A percentile compares a stretch with the other conserved stretches of the same genome.
These are phyloP conservation scores for Golubevia sp. DNA, from an alignment of 1,284 basidiomycete species.

Conservation along the genomic window DNA sequence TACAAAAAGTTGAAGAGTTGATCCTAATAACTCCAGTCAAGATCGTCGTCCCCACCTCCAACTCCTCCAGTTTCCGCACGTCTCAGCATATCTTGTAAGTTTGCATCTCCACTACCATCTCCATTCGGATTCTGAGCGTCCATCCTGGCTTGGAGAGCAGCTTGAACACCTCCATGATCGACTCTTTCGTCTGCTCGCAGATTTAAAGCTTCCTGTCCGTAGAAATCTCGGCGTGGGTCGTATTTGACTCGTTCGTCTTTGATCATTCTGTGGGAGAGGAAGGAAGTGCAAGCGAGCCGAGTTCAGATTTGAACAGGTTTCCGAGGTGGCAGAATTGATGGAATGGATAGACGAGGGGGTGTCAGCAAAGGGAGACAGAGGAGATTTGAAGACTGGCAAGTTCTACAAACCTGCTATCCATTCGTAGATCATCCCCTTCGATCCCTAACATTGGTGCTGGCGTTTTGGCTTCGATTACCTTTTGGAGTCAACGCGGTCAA, in stretches of 20 bases:
- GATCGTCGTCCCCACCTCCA: constrained; percentile 27
- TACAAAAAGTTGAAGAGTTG: constrained; percentile 8
- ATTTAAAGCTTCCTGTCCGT: constrained; percentile 16
- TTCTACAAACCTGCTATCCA: constrained; percentile 38
- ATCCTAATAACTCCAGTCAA: constrained; percentile 37
- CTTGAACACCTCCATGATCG: constrained; percentile 47
- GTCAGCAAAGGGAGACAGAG: too few species aligned
- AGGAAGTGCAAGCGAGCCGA: too few species aligned
- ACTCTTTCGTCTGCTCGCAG: constrained; percentile 35
- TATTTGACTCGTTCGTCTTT: constrained; percentile 39
- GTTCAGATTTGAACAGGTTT: too few species aligned
- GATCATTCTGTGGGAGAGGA: constrained; percentile 16
- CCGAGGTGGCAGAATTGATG: background rate
- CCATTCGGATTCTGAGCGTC: constrained; percentile 19
- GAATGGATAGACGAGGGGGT: too few species aligned
- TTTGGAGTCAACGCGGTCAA: background rate
- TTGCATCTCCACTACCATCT: constrained; percentile 22
- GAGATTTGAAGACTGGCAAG: too few species aligned
- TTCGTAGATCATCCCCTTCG: constrained; percentile 47
- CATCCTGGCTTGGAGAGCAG: constrained; percentile 31
- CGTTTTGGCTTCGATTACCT: constrained; percentile 57
- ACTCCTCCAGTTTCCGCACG: constrained; percentile 16
- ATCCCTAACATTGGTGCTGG: constrained; percentile 41
- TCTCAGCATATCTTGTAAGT: constrained; percentile 11
- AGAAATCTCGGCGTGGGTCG: constrained; percentile 41